Evolutionary conservation across 1,284 basidiomycete genomes (phyloP).

Genomic region (Inonotus obliquus): DNA sequence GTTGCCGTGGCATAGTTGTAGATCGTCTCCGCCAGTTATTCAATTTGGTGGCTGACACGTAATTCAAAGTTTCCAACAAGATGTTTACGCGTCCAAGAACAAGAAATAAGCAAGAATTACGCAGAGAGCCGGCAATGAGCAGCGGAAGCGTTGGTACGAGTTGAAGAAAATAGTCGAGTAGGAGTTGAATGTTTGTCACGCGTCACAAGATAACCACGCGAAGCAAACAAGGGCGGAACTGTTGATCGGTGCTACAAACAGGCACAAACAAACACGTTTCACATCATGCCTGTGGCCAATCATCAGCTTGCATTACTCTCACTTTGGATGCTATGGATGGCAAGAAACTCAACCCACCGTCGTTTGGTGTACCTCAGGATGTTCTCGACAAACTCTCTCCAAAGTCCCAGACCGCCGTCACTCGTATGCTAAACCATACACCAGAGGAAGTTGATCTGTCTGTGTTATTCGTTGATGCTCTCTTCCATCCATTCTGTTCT

Average conservation of each 20-base stretch:
- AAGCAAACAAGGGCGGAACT: neutral
- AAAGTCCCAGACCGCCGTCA: slow-evolving; percentile 33
- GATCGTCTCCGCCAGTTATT: neutral
- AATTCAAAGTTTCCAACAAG: neutral
- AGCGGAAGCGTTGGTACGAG: neutral
- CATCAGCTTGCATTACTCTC: neutral
- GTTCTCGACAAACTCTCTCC: slow-evolving; percentile 30
- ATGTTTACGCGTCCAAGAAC: neutral
- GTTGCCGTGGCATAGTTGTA: slow-evolving; percentile 12
- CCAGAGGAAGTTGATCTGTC: slow-evolving; percentile 48
- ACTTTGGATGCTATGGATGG: neutral
- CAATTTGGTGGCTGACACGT: neutral
- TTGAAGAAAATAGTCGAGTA: neutral
- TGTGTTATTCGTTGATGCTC: slow-evolving; percentile 35
- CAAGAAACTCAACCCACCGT: neutral
- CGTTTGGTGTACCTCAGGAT: slow-evolving; percentile 11
- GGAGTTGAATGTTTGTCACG: neutral
- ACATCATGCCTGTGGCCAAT: neutral
- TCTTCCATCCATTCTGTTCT: slow-evolving; percentile 10
- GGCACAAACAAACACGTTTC: neutral
- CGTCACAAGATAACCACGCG: neutral
- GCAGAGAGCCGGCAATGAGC: neutral
- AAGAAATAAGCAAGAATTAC: neutral
- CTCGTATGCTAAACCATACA: slow-evolving; percentile 37
- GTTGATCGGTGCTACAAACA: neutral